phyloP scores from a whole-genome alignment of 2,329 filamentous ascomycete species.

The Ophiostoma himal-ulmi region DNA sequence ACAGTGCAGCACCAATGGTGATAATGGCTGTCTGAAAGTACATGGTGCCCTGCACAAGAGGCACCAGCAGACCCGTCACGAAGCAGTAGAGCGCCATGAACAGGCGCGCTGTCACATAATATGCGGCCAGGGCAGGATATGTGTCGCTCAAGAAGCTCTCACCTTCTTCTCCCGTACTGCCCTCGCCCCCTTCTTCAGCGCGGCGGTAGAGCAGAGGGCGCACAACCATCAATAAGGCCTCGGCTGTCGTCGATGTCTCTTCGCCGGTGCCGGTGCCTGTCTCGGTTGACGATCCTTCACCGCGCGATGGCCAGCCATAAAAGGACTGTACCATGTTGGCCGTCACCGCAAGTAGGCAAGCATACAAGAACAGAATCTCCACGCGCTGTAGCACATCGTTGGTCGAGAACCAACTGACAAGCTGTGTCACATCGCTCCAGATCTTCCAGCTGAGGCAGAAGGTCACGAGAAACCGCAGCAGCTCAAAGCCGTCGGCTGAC shows the following conservation, averaged over 20 bases:
- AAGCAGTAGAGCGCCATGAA: slow-evolving; percentile 47
- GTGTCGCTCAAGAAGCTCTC: slow-evolving; percentile 37
- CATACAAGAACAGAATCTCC: slow-evolving; percentile 55
- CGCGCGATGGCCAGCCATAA: slow-evolving; percentile 31
- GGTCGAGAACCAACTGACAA: slow-evolving; percentile 57
- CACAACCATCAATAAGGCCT: background rate
- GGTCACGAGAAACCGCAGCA: slow-evolving; percentile 56
- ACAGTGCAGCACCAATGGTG: slow-evolving; percentile 47
- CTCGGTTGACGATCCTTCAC: background rate
- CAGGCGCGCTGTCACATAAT: slow-evolving; percentile 54
- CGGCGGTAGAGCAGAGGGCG: slow-evolving; percentile 14
- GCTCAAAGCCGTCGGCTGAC: slow-evolving; percentile 46
- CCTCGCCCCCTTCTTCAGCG: background rate
- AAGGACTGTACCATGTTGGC: slow-evolving; percentile 57
- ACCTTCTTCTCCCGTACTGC: background rate
- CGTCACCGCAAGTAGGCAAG: slow-evolving; percentile 56
- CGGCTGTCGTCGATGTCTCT: background rate
- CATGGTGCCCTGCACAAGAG: slow-evolving; percentile 55
- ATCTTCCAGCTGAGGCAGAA: slow-evolving; percentile 61
- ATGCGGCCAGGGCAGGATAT: slow-evolving; percentile 53
- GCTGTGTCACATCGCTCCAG: slow-evolving; percentile 53
- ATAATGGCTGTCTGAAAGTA: slow-evolving; percentile 41
- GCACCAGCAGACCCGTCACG: slow-evolving; percentile 44
- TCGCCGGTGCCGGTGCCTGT: background rate
- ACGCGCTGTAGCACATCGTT: slow-evolving; percentile 55